Percentiles rank a stretch among this genome's conserved stretches.
phyloP scores from a whole-genome alignment of 495 filamentous ascomycete species.

The Annulohypoxylon maeteangense region DNA sequence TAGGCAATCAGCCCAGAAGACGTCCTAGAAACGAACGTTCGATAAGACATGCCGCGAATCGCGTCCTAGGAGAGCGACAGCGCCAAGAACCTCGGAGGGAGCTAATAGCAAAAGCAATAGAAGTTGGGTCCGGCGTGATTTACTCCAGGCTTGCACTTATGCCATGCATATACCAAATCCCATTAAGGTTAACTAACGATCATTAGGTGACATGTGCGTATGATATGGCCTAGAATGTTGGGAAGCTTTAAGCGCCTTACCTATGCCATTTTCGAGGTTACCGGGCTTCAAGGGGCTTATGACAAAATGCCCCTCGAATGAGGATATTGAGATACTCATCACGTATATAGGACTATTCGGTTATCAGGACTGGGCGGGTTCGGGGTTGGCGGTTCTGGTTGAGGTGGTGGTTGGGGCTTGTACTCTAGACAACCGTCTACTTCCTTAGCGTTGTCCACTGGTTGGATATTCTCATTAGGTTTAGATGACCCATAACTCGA shows the following conservation, averaged over 20 bases:
- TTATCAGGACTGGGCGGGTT: constrained; percentile 38
- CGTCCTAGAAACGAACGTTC: background rate
- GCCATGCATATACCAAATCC: constrained; percentile 5
- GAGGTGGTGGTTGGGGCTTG: constrained; percentile 40
- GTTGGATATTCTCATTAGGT: background rate
- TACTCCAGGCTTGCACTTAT: background rate
- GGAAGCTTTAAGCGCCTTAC: constrained; percentile 22
- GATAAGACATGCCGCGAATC: constrained; percentile 9
- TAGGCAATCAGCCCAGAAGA: background rate
- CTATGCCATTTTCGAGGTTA: background rate
- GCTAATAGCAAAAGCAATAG: background rate
- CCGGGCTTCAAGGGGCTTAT: constrained; percentile 6
- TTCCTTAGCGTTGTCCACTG: constrained; percentile 14
- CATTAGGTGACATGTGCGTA: constrained; percentile 18
- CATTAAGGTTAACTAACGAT: constrained; percentile 7
- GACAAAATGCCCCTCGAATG: constrained; percentile 12
- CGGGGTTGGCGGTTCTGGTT: constrained; percentile 39
- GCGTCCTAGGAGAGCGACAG: background rate
- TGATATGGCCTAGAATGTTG: background rate
- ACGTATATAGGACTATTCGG: constrained; percentile 17
- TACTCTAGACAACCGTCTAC: constrained; percentile 14
- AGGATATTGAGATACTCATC: background rate
- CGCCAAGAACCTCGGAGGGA: background rate
- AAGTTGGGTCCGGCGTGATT: background rate
- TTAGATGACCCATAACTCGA: background rate